Evolutionary conservation across 495 filamentous ascomycete species (phyloP).

Genomic region (Stereocaulon alpinum): DNA sequence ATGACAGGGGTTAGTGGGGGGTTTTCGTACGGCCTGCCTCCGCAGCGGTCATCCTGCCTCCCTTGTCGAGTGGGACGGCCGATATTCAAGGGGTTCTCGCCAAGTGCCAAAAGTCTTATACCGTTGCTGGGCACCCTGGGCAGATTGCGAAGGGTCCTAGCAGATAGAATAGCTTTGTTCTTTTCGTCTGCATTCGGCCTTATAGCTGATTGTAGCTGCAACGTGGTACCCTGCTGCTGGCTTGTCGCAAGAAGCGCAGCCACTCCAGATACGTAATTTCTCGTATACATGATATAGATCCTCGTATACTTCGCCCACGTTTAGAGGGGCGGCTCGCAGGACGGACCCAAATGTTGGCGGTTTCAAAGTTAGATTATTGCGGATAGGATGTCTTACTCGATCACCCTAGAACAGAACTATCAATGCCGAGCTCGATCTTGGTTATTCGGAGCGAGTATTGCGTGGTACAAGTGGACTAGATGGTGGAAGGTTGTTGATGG

Average conservation of each 20-base stretch:
- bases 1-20: neutral
- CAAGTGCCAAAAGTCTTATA: neutral
- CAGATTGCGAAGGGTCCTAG: neutral
- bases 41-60: neutral
- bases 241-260: neutral
- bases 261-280: neutral
- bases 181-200: neutral
- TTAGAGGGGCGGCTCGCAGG: neutral
- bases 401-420: neutral
- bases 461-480: neutral
- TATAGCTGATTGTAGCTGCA: neutral
- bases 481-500: neutral
- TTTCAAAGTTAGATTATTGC: conserved; percentile 5
- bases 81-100: neutral
- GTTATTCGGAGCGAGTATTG: neutral
- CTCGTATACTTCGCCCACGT: neutral
- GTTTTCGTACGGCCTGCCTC: neutral
- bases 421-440: too few species aligned
- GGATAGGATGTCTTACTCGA: neutral
- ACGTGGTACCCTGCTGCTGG: neutral
- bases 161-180: neutral
- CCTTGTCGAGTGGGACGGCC: neutral
- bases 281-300: neutral
- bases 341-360: neutral
- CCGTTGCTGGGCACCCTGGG: neutral